Base-by-base conservation (phyloP, 371 early-diverging fungal genomes). In the Lichtheimia ramosa region DNA sequence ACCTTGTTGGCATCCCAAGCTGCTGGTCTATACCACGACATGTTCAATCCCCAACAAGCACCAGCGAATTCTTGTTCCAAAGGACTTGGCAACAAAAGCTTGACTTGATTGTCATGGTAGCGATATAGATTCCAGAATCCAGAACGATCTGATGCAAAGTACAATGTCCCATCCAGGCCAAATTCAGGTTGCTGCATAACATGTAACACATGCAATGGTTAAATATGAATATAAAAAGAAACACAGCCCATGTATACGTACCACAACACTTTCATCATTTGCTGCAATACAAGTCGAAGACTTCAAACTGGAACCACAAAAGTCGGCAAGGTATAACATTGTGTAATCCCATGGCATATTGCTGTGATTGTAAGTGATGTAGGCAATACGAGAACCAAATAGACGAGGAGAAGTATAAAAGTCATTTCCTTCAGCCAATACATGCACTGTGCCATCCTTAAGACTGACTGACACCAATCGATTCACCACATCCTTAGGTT, bases 321-420 rank as follows among this genome's bases (percentile, higher is more conserved):
- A 46, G n/a, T 64, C 56, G 14, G 76, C 86, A 46, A 77, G 65
- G 54, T 76, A 73, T n/a, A 89, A 67, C 50, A 76, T 71, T 1
- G 92, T 89, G 52, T 71, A 82, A 58, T 90, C 89, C 92, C 92
- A 92, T 34, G 86, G 88, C 92, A 92, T 92, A 63, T 85, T 83
- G 3, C 89, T 89, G 42, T 90, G 89, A 49, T 78, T 64, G 91
- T 91, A 92, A 8, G 84, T 72, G 39, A 84, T 71, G 68, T 82
- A 92, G 3, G 83, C 83, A 49, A 91, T 56, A n/a, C 71, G 61
- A 15, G 56, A 59, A 40, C 73, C 60, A 16, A 20, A 64, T 65
- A 84, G 70, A 34, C 89, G 71, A 49, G 91, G 84, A 27, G 71
- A 46, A 0, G 86, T 58, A 58, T 89, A 90, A 68, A 92, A 92